phyloP scores from a whole-genome alignment of 306 rosid genomes.

The Cercis canadensis region DNA sequence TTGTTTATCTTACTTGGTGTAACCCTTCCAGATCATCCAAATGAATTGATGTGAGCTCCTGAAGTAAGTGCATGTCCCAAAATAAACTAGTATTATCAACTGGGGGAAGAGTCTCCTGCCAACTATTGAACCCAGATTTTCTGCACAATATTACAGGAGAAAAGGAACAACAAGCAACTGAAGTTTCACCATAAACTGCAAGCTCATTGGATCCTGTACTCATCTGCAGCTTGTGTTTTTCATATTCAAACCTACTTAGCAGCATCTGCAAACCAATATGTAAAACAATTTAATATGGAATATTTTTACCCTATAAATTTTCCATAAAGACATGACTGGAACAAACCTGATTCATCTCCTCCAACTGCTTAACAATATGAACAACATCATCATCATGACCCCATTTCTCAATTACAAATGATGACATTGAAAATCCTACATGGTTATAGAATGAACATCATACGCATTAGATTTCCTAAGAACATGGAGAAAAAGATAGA shows the following conservation, averaged over 20 bases:
- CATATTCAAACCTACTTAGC: slow-evolving; percentile 50
- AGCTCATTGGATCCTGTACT: slow-evolving; percentile 38
- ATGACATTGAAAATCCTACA: slow-evolving; percentile 71
- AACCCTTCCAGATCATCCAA: slow-evolving; percentile 51
- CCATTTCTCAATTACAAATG: slow-evolving; percentile 52
- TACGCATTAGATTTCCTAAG: no score
- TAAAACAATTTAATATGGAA: slow-evolving; percentile 15
- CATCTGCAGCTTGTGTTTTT: slow-evolving; percentile 50
- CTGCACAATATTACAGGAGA: slow-evolving; percentile 51
- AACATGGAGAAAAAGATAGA: no score
- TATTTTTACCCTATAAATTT: background rate
- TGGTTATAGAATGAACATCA: background rate
- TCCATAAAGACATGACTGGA: slow-evolving; percentile 24
- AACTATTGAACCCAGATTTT: slow-evolving; percentile 53
- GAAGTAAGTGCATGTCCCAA: slow-evolving; percentile 73
- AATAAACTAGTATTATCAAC: slow-evolving; percentile 66
- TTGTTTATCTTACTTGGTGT: slow-evolving; percentile 51
- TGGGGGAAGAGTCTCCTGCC: slow-evolving; percentile 67
- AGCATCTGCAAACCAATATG: slow-evolving; percentile 54
- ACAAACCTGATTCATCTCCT: slow-evolving; percentile 65
- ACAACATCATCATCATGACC: slow-evolving; percentile 50
- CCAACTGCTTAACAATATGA: slow-evolving; percentile 51
- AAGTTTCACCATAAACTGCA: slow-evolving; percentile 37
- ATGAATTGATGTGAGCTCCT: slow-evolving; percentile 60
- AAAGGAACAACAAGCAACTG: slow-evolving; percentile 61